Conservation (phyloP, 2,329 filamentous ascomycete species). For the Alternaria alternata region DNA sequence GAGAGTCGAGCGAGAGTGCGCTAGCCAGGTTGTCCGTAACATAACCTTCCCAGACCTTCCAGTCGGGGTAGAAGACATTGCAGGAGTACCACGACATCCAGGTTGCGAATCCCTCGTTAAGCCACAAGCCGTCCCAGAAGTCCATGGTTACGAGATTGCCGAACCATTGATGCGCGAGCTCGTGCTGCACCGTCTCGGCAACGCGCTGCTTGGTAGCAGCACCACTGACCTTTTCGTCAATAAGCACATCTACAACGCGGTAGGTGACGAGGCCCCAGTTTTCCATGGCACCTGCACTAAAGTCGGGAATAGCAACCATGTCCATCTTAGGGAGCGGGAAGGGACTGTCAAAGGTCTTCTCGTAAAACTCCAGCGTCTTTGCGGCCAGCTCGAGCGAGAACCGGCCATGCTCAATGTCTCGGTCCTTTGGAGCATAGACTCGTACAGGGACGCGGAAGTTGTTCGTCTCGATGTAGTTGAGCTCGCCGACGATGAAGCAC, state of each 20-base stretch:
- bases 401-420: slow-evolving; percentile 87
- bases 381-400: slow-evolving; percentile 92
- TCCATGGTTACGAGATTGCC: slow-evolving; percentile 98
- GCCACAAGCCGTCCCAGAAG: slow-evolving; percentile 97
- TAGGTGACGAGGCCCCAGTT: slow-evolving; percentile 98
- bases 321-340: slow-evolving; percentile 95
- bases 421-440: slow-evolving; percentile 91
- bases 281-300: slow-evolving; percentile 96
- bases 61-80: slow-evolving; percentile 95
- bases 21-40: slow-evolving; percentile 92
- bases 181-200: slow-evolving; percentile 95
- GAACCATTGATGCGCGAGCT: slow-evolving; percentile 98
- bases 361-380: slow-evolving; percentile 90
- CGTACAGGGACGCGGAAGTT: slow-evolving; percentile 90
- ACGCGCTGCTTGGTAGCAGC: slow-evolving; percentile 91
- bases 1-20: slow-evolving; percentile 84
- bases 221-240: slow-evolving; percentile 90
- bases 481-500: slow-evolving; percentile 91
- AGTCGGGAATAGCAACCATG: slow-evolving; percentile 95
- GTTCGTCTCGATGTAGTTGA: slow-evolving; percentile 92
- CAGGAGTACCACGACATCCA: slow-evolving; percentile 96
- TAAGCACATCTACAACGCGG: slow-evolving; percentile 86
- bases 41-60: slow-evolving; percentile 97
- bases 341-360: slow-evolving; percentile 87
- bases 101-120: slow-evolving; percentile 92